Evolutionary conservation across 176 grass and related monocot genomes (phyloP), one percentile per base, ranked within the genome.

Genomic region (Carex pumila): DNA sequence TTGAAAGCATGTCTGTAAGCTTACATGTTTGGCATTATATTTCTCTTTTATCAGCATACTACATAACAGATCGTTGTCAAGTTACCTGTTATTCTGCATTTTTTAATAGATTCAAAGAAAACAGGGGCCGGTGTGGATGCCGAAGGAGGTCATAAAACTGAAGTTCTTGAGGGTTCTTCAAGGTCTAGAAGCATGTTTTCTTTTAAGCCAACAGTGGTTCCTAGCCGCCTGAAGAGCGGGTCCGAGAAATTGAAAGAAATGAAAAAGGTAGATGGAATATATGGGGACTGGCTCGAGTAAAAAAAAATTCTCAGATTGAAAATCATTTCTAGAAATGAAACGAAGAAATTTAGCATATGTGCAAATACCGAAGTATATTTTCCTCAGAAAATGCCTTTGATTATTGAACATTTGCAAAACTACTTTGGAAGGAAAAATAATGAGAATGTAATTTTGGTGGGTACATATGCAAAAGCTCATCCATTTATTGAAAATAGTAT

Each of bases 271-370:
- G 39, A 64, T 49, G 80, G 41, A 8, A 83, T 83, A 21, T 83
- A 83, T 17, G 80, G 80, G 31, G 80, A 83, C 41, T 83, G 80
- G 80, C 80, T 50, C 2, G 57, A 82, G 5, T 66, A 49, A 82
- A 68, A 34, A 25, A 25, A 25, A 25, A 2, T 50, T 82, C 11
- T 47, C 14, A 32, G 45, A 82, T 82, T 68, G 21, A 50, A 66
- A 82, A 67, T 66, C 4, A 1, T 82, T 53, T 32, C 31, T 29
- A 21, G 22, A 56, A 77, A 64, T 47, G 12, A 81, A 43, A 31
- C 7, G 17, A 82, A 34, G 30, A 64, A 52, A 12, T 82, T 64
- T 66, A 53, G 61, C 36, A 64, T 67, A 43, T 82, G 71, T 30
- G 71, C 71, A 54, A 77, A 3, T 29, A 71, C 72, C 25, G 3